Evolutionary conservation across 2,329 filamentous ascomycete species (phyloP), one percentile per base, ranked within the genome.

Genomic region (Aspergillus ochraceus): DNA sequence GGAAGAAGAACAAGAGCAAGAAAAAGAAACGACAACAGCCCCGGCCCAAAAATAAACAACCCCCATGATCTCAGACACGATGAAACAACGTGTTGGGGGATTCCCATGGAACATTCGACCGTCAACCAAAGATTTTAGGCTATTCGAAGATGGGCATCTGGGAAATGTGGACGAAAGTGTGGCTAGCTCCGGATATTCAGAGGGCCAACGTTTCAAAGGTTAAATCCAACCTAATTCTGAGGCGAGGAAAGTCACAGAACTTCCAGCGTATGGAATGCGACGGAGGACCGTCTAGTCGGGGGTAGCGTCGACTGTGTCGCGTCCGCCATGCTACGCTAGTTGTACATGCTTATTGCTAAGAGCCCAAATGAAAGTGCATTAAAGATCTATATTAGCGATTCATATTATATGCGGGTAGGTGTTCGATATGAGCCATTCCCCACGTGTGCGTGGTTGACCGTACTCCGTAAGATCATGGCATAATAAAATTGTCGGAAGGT

Each of bases 41-140:
- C 36, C 36, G 46, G 17, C 32, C 30, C 45, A 47, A 47, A 5
- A 47, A n/a, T n/a, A 19, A n/a, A 42, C 36, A 42, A 11, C 32
- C 32, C 32, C 32, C 10, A 36, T 5, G 11, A 36, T 36, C 12
- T 14, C 49, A 55, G 45, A 50, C 17, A 26, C 4, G 22, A 49
- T 10, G 14, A 19, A 46, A 20, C n/a, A 22, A 46, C 12, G 17
- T 20, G 10, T 20, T 20, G 53, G 46, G 46, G 49, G 24, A 14
- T 17, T 50, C 42, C 53, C n/a, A 30, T 50, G 46, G 54, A 55
- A 55, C 36, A 22, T 55, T 50, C 46, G 17, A 55, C 54, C n/a
- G 45, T 30, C 29, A 29, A 17, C 20, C 46, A 50, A 51, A 56
- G 20, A 47, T 24, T 24, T 47, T 47, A 42, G 36, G 36, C 14